Conservation (phyloP, 108 stramenopile species). For the Nannochloropsis gaditana region DNA sequence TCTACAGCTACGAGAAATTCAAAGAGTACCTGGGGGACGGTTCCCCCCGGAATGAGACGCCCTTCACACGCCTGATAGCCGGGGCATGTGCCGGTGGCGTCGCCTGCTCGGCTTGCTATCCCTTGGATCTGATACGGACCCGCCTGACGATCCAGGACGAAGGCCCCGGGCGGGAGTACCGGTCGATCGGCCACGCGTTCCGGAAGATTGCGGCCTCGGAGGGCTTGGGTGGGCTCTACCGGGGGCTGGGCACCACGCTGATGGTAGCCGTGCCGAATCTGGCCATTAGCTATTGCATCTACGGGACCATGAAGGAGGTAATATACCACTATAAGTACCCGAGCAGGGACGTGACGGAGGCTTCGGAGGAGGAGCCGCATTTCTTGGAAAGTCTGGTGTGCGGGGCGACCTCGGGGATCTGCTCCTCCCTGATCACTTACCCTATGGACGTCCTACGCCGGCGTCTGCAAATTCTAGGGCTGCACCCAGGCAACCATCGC, state of each 20-base stretch:
- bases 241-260: constrained; percentile 70
- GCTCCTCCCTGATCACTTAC: constrained; percentile 71
- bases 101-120: constrained; percentile 82
- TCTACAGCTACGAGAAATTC: constrained; percentile 75
- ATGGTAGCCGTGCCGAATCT: constrained; percentile 80
- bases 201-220: constrained; percentile 68
- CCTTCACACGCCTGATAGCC: constrained; percentile 65
- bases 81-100: constrained; percentile 72
- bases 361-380: constrained; percentile 68
- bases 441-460: constrained; percentile 82
- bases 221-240: constrained; percentile 70
- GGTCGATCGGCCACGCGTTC: constrained; percentile 74
- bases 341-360: constrained; percentile 63
- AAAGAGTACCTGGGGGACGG: constrained; percentile 62
- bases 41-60: constrained; percentile 48
- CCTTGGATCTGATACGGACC: constrained; percentile 80
- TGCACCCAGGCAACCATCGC: constrained; percentile 56
- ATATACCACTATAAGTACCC: constrained; percentile 71
- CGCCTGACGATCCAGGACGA: constrained; percentile 80
- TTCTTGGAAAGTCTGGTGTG: constrained; percentile 66
- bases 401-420: constrained; percentile 67
- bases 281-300: constrained; percentile 77
- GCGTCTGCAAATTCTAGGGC: constrained; percentile 81
- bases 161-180: constrained; percentile 60
- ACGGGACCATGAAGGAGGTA: constrained; percentile 79